A percentile compares a stretch with the other conserved stretches of the same genome.
Evolutionary conservation across 768 basidiomycete genomes (phyloP).

Genomic region (Termitomyces heimii): DNA sequence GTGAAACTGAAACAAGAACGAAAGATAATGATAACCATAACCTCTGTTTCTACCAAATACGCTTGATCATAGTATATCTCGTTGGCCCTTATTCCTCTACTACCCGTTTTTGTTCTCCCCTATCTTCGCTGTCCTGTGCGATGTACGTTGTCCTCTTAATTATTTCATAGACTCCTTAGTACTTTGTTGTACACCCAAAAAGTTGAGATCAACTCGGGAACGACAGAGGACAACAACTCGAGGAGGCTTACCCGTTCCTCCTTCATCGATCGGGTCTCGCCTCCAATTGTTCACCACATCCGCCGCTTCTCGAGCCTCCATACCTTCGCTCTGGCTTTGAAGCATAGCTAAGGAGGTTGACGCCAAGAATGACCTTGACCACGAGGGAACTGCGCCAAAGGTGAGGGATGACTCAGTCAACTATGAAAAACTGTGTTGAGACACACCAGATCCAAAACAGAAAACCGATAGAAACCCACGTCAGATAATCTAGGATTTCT

Average conservation of each 20-base stretch:
- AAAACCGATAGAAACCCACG: constrained; percentile 60
- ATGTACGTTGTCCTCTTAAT: constrained; percentile 61
- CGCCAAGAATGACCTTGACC: constrained; percentile 89
- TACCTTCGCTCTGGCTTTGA: constrained; percentile 63
- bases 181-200: constrained; percentile 77
- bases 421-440: neutral
- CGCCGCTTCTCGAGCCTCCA: constrained; percentile 69
- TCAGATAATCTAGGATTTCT: constrained; percentile 47
- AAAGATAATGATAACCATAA: neutral
- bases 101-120: constrained; percentile 50
- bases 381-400: constrained; percentile 60
- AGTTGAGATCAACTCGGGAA: neutral
- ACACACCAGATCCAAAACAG: constrained; percentile 82
- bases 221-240: neutral
- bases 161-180: constrained; percentile 66
- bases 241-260: constrained; percentile 67
- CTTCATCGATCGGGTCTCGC: constrained; percentile 90
- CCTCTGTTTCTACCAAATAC: constrained; percentile 53
- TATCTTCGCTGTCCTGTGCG: constrained; percentile 65
- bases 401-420: neutral
- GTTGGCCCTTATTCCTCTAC: constrained; percentile 54
- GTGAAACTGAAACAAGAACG: neutral
- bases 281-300: constrained; percentile 86
- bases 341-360: constrained; percentile 83
- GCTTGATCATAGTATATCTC: constrained; percentile 93